These are phyloP conservation scores for Nymphaea colorata DNA, from an alignment of 164 flowering plant genomes.

Conservation along the genomic window DNA sequence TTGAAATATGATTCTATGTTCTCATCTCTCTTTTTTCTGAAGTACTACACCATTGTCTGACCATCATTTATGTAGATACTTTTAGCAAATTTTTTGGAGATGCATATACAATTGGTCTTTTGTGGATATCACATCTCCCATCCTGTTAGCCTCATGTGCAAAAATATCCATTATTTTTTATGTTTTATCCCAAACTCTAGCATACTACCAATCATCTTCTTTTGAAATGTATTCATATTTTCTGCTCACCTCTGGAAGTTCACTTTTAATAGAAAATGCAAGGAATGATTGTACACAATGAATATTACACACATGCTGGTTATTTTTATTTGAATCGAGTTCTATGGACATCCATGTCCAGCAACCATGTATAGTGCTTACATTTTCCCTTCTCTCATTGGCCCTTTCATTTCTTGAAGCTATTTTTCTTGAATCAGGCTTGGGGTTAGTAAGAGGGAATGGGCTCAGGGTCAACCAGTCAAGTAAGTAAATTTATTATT, in stretches of 20 bases:
- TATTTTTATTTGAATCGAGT: neutral
- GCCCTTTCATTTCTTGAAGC: neutral
- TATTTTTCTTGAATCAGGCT: too few relatives aligned
- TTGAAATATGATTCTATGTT: constrained; percentile 1
- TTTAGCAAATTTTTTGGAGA: too few relatives aligned
- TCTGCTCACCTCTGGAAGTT: neutral
- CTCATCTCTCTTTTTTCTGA: neutral
- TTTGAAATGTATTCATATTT: too few relatives aligned
- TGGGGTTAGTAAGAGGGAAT: too few relatives aligned
- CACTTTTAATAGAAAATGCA: neutral
- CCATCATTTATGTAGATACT: neutral
- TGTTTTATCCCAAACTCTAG: too few relatives aligned
- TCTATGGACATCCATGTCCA: neutral
- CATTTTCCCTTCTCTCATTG: neutral
- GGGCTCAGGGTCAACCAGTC: too few relatives aligned
- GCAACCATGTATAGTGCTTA: neutral
- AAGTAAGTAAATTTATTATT: too few relatives aligned
- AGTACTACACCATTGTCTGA: neutral
- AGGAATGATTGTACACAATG: neutral
- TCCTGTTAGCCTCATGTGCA: too few relatives aligned
- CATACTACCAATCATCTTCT: too few relatives aligned
- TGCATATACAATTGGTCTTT: too few relatives aligned
- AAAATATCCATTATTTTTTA: too few relatives aligned
- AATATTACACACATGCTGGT: neutral
- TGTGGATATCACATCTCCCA: too few relatives aligned